These are phyloP conservation scores for Vitis labrusca DNA, from an alignment of 164 flowering plant species.

Conservation along the genomic window DNA sequence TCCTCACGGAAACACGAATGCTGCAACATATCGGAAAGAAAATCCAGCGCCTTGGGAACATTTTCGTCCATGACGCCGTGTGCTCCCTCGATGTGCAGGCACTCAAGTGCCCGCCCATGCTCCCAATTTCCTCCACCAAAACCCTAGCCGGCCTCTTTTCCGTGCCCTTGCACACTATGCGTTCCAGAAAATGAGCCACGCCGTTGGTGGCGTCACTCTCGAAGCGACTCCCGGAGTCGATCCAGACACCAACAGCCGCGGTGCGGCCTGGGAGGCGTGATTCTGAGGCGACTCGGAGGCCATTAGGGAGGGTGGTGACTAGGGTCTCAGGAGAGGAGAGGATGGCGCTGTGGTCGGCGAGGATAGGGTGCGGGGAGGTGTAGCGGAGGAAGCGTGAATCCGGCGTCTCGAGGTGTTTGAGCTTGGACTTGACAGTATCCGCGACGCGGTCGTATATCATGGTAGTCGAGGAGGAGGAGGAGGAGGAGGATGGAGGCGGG, in stretches of 20 bases:
- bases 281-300: slow-evolving; percentile 77
- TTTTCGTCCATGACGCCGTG: slow-evolving; percentile 72
- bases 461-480: slow-evolving; percentile 33
- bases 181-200: slow-evolving; percentile 90
- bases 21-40: slow-evolving; percentile 77
- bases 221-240: slow-evolving; percentile 82
- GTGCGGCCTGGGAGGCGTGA: slow-evolving; percentile 51
- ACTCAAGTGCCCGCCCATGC: slow-evolving; percentile 84
- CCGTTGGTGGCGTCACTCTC: slow-evolving; percentile 75
- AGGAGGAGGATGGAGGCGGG: neutral
- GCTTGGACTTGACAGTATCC: slow-evolving; percentile 41
- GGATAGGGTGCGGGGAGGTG: slow-evolving; percentile 55
- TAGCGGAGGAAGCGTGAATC: slow-evolving; percentile 49
- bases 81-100: slow-evolving; percentile 89
- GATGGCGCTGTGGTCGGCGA: slow-evolving; percentile 41
- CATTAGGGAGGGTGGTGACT: slow-evolving; percentile 67
- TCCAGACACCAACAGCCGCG: slow-evolving; percentile 85
- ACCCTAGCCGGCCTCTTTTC: slow-evolving; percentile 46
- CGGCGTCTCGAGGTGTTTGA: slow-evolving; percentile 48
- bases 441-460: slow-evolving; percentile 66
- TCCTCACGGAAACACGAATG: slow-evolving; percentile 59
- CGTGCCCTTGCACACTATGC: slow-evolving; percentile 87
- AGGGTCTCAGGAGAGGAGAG: slow-evolving; percentile 55
- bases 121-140: slow-evolving; percentile 80
- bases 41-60: slow-evolving; percentile 57